Base-by-base conservation (phyloP, 1,139 yeast species). In the Kodamaea plutei region DNA sequence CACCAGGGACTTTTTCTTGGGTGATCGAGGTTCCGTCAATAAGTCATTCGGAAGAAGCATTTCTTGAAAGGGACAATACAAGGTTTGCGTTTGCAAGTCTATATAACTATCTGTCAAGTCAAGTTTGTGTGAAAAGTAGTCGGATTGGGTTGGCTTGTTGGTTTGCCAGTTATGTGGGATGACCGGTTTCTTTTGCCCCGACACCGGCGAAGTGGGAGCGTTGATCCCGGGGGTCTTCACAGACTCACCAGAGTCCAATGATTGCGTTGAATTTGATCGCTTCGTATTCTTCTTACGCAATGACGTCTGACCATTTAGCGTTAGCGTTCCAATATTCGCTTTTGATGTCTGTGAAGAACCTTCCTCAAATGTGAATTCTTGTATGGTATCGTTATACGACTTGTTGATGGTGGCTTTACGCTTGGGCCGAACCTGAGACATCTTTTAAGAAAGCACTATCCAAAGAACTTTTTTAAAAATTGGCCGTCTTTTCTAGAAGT, bases 361-460 rank as follows among this genome's bases (percentile, higher is more conserved):
- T 10, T 55, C 62, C 17, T 61, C 68, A 33, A 56, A 50, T 4
- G 48, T 38, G n/a, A 55, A 41, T 23, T 61, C 66, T 29, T 65
- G 70, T 15, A 58, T 35, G 3, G 61, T 40, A 37, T 68, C 73
- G 35, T 54, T 56, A 42, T 69, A 69, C 8, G 67, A 55, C 48
- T 64, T 67, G 45, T 64, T 66, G 28, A 54, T 56, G 15, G 75
- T 56, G 15, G 74, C 73, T 47, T 65, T 66, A 29, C 75, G 52
- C 41, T 58, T 64, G 18, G 75, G 75, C 38, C 75, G 50, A 10
- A 50, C 34, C 36, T 41, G 50, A 17, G 60, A 44, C 58, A 54
- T 54, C 26, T 17, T n/a, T n/a, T n/a, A n/a, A n/a, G n/a, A n/a
- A n/a, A n/a, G n/a, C n/a, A n/a, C n/a, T n/a, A n/a, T n/a, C n/a